These are phyloP conservation scores for Coemansia sp. DNA, from an alignment of 192 early-diverging fungal species.

Conservation along the genomic window DNA sequence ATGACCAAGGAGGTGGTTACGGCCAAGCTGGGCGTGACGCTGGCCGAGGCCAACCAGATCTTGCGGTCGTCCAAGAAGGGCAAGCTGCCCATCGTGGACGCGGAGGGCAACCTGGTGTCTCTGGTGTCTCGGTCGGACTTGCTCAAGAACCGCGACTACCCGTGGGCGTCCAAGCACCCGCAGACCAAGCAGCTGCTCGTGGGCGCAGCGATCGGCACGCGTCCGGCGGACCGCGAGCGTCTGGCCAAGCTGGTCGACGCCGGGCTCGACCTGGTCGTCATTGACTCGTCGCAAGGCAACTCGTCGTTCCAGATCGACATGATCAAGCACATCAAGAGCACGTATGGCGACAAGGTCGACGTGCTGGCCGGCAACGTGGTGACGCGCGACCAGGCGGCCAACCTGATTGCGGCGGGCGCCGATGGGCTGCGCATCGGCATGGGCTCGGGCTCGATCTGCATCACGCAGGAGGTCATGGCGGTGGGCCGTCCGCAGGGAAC, in stretches of 20 bases:
- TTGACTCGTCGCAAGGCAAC: conserved; percentile 97
- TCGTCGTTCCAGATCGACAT: conserved; percentile 92
- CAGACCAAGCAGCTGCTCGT: conserved; percentile 87
- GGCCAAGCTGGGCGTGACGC: conserved; percentile 83
- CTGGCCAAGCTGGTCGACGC: conserved; percentile 84
- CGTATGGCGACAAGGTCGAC: conserved; percentile 70
- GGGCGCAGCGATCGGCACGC: conserved; percentile 91
- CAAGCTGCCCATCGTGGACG: conserved; percentile 94
- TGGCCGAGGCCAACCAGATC: conserved; percentile 86
- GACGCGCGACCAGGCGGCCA: conserved; percentile 89
- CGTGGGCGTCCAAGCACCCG: conserved; percentile 80
- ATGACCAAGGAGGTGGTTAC: conserved; percentile 91
- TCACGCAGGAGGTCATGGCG: conserved; percentile 99
- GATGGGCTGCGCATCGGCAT: conserved; percentile 95
- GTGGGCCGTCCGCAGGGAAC: conserved; percentile 98
- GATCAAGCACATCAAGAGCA: conserved; percentile 89
- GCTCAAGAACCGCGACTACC: conserved; percentile 95
- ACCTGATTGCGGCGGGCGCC: conserved; percentile 88
- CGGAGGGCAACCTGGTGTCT: conserved; percentile 76
- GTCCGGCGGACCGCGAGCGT: conserved; percentile 81
- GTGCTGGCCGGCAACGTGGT: conserved; percentile 98
- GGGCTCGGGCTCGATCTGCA: conserved; percentile 97
- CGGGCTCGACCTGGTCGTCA: conserved; percentile 92
- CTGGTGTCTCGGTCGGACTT: conserved; percentile 92
- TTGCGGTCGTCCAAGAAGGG: conserved; percentile 90